Evolutionary conservation across 306 rosid genomes (phyloP).

Genomic region (Dalbergia oliveri): DNA sequence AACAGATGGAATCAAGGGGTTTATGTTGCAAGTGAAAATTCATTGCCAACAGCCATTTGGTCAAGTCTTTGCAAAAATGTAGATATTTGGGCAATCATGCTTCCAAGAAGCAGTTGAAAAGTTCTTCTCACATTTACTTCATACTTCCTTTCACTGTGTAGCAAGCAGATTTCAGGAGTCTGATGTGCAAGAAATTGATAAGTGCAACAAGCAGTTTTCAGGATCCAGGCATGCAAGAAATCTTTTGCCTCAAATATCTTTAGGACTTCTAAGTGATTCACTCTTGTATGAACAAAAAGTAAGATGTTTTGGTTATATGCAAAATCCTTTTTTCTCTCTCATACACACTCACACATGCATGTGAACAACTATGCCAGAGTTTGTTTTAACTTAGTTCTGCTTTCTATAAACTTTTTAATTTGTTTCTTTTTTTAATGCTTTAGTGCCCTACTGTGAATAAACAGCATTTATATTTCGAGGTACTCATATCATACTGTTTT

Average conservation of each 20-base stretch:
- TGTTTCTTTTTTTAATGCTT: conserved; percentile 31
- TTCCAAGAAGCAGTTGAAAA: conserved; percentile 71
- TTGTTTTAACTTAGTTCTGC: conserved; percentile 35
- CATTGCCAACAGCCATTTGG: conserved; percentile 83
- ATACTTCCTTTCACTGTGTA: conserved; percentile 56
- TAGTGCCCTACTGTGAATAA: conserved; percentile 11
- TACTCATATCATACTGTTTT: conserved; percentile 54
- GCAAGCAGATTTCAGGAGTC: conserved; percentile 53
- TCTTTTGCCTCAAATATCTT: conserved; percentile 69
- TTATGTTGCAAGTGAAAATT: conserved; percentile 57
- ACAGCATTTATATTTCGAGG: conserved; percentile 23
- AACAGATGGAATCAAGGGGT: conserved; percentile 67
- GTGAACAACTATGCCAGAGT: not conserved
- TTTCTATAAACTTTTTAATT: conserved; percentile 14
- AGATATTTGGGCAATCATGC: conserved; percentile 81
- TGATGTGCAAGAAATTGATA: conserved; percentile 42
- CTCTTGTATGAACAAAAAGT: conserved; percentile 76
- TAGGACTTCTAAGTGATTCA: conserved; percentile 71
- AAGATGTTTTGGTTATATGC: conserved; percentile 50
- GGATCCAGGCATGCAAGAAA: conserved; percentile 46
- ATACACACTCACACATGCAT: not conserved
- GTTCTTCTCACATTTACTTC: conserved; percentile 71
- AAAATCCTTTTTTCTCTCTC: not conserved
- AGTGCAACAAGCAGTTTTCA: conserved; percentile 50
- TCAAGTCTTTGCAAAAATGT: conserved; percentile 80